phyloP scores from a whole-genome alignment of 495 filamentous ascomycete genomes.

The Cercophora sp. region DNA sequence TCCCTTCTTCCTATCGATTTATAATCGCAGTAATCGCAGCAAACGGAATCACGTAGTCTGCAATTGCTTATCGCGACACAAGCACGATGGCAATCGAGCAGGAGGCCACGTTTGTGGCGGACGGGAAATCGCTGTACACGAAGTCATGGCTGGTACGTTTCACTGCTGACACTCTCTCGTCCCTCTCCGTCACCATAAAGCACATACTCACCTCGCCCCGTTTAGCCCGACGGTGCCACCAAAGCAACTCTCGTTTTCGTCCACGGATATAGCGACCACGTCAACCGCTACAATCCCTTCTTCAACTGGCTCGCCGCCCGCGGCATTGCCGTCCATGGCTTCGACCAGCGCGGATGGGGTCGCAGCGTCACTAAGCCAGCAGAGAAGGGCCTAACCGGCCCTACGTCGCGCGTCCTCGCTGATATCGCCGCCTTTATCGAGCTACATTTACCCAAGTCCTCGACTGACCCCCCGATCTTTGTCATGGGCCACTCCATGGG shows the following conservation, averaged over 20 bases:
- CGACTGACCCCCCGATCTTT: conserved; percentile 57
- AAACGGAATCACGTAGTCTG: background rate
- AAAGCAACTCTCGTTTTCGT: conserved; percentile 71
- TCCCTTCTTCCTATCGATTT: background rate
- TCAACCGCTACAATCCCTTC: conserved; percentile 66
- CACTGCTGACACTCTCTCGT: too few relatives aligned
- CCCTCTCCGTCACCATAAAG: background rate
- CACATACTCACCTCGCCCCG: background rate
- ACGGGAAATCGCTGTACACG: conserved; percentile 64
- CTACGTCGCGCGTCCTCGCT: conserved; percentile 63
- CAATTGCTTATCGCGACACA: too few relatives aligned
- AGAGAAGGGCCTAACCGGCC: conserved; percentile 65
- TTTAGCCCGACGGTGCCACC: conserved; percentile 38
- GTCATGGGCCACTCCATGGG: conserved; percentile 84
- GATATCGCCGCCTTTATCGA: conserved; percentile 72
- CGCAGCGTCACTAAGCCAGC: conserved; percentile 40
- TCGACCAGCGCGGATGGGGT: conserved; percentile 77
- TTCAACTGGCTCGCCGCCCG: conserved; percentile 64
- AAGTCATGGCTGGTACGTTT: conserved; percentile 80
- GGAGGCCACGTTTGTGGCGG: conserved; percentile 53
- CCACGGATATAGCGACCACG: conserved; percentile 87
- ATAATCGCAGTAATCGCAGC: background rate
- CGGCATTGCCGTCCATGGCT: conserved; percentile 67
- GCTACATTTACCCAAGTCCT: conserved; percentile 28
- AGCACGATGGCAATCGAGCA: conserved; percentile 43